These are phyloP conservation scores for Graphium sp. DNA, from an alignment of 2,329 filamentous ascomycete species.

Conservation along the genomic window DNA sequence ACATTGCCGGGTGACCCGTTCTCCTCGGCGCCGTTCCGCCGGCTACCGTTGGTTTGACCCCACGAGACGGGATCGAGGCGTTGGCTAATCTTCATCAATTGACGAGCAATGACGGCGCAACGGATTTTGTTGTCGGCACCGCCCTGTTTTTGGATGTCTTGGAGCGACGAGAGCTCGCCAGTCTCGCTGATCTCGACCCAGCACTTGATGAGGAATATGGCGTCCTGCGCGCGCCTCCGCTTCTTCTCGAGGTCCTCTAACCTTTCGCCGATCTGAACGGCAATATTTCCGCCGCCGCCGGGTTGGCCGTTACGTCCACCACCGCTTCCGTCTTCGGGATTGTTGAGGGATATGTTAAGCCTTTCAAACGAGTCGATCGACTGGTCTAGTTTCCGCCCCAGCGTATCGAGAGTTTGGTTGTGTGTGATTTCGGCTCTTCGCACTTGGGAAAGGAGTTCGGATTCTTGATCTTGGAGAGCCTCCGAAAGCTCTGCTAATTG, in stretches of 20 bases:
- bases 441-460: slow-evolving; percentile 77
- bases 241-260: slow-evolving; percentile 92
- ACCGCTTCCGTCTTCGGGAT: slow-evolving; percentile 22
- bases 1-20: slow-evolving; percentile 17
- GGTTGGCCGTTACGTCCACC: slow-evolving; percentile 2
- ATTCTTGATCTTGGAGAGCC: slow-evolving; percentile 78
- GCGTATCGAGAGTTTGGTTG: slow-evolving; percentile 72
- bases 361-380: slow-evolving; percentile 86
- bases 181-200: slow-evolving; percentile 91
- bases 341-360: slow-evolving; percentile 68
- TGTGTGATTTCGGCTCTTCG: slow-evolving; percentile 85
- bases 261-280: slow-evolving; percentile 85
- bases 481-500: slow-evolving; percentile 58
- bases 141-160: slow-evolving; percentile 73
- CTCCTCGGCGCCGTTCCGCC: slow-evolving; percentile 33
- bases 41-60: slow-evolving; percentile 45
- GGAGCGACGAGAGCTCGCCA: slow-evolving; percentile 70
- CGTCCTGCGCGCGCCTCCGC: slow-evolving; percentile 74
- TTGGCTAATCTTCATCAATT: slow-evolving; percentile 87
- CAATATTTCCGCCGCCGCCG: slow-evolving; percentile 57
- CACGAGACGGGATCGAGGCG: slow-evolving; percentile 67
- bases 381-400: slow-evolving; percentile 79
- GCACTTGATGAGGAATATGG: slow-evolving; percentile 88
- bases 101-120: slow-evolving; percentile 83
- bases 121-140: slow-evolving; percentile 84